These are phyloP conservation scores for Lepidopterella palustris DNA, from an alignment of 495 filamentous ascomycete species.

Conservation along the genomic window DNA sequence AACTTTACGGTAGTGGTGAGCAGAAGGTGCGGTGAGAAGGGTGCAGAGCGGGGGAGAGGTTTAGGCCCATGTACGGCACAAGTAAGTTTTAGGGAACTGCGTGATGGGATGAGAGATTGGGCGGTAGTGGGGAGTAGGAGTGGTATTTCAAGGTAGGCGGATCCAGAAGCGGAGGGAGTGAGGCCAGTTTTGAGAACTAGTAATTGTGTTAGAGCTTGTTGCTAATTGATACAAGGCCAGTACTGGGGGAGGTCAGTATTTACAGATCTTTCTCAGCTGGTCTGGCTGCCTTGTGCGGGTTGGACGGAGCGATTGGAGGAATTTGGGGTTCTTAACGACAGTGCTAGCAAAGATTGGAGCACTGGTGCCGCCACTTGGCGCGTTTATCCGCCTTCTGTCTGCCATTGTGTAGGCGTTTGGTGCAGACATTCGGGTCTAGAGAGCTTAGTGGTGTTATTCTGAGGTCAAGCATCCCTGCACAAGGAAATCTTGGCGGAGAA, in stretches of 20 bases:
- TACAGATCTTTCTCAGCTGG: constrained; percentile 78
- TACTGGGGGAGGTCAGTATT: constrained; percentile 29
- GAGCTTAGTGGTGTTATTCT: not conserved
- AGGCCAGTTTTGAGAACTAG: constrained; percentile 85
- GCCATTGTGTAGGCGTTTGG: constrained; percentile 46
- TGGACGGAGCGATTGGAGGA: constrained; percentile 43
- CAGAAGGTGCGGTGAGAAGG: constrained; percentile 84
- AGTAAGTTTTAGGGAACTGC: constrained; percentile 73
- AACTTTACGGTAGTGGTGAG: constrained; percentile 92
- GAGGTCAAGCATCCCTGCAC: not conserved
- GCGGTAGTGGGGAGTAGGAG: constrained; percentile 44
- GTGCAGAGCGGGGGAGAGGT: constrained; percentile 78
- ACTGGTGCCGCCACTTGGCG: constrained; percentile 67
- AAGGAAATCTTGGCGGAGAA: not conserved
- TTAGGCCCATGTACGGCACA: constrained; percentile 91
- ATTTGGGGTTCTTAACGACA: constrained; percentile 32
- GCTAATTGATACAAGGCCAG: not conserved
- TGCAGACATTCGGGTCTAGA: not conserved
- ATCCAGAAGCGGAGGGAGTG: constrained; percentile 88
- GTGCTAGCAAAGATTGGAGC: constrained; percentile 60
- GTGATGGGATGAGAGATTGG: constrained; percentile 35
- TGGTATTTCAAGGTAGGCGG: constrained; percentile 82
- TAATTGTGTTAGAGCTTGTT: constrained; percentile 13
- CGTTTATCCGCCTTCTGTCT: constrained; percentile 88
- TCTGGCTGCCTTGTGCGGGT: constrained; percentile 47